These are phyloP conservation scores for Aspergillus tanneri DNA, from an alignment of 2,329 filamentous ascomycete genomes.

Conservation along the genomic window DNA sequence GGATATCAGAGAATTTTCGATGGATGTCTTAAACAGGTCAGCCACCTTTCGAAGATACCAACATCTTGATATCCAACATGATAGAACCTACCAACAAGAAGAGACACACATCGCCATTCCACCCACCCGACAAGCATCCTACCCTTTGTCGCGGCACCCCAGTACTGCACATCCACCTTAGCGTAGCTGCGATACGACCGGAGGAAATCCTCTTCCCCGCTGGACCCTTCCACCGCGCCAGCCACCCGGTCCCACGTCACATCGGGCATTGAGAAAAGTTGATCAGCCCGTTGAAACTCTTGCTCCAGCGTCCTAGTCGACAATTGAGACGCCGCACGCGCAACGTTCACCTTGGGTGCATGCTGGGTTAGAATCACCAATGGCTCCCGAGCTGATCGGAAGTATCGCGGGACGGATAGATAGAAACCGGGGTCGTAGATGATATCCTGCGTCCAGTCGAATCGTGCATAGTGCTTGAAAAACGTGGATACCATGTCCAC, in stretches of 20 bases:
- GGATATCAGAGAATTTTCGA: constrained; percentile 7
- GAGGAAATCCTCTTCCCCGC: constrained; percentile 6
- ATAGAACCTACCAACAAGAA: constrained; percentile 12
- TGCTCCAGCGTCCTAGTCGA: neutral
- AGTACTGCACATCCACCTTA: constrained; percentile 10
- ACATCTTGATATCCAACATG: too few species aligned
- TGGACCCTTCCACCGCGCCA: neutral
- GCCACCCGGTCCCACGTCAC: neutral
- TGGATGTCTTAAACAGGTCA: constrained; percentile 4
- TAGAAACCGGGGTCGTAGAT: constrained; percentile 9
- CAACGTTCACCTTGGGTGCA: constrained; percentile 9
- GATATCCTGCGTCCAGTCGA: neutral
- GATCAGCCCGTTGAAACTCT: constrained; percentile 1
- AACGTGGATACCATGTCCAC: constrained; percentile 6
- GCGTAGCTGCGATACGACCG: constrained; percentile 1
- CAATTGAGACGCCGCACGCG: neutral
- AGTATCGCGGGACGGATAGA: constrained; percentile 2
- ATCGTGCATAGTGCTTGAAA: constrained; percentile 3
- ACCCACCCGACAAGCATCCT: constrained; percentile 9
- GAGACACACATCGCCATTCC: constrained; percentile 9
- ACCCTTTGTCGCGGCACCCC: constrained; percentile 1
- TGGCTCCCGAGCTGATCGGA: constrained; percentile 7
- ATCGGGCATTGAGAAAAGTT: neutral
- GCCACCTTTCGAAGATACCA: too few species aligned
- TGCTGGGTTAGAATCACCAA: constrained; percentile 8